Conservation (phyloP, 768 basidiomycete species). For the Mrakia frigida region DNA sequence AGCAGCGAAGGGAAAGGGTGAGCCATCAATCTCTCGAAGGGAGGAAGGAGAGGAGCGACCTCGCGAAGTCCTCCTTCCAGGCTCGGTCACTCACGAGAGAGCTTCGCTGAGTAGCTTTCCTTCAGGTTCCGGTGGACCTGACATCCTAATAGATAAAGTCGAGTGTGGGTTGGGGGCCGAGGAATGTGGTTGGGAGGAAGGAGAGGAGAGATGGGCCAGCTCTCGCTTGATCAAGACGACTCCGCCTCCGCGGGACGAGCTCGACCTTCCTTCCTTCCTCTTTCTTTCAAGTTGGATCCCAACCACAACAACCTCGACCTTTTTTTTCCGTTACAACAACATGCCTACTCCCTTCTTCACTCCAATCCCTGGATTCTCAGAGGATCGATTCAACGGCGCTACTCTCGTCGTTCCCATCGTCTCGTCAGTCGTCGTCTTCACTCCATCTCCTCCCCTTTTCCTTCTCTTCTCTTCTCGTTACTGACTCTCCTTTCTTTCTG, state of each 20-base stretch:
- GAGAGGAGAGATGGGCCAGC: background rate
- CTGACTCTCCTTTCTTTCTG: background rate
- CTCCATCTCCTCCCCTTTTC: too few relatives aligned
- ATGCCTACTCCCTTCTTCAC: constrained; percentile 27
- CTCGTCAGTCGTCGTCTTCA: constrained; percentile 28
- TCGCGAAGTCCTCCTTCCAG: background rate
- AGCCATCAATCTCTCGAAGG: too few relatives aligned
- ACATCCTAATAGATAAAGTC: background rate
- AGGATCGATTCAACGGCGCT: background rate
- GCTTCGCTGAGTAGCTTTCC: constrained; percentile 43
- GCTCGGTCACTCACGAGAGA: constrained; percentile 33
- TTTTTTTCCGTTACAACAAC: background rate
- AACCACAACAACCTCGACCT: background rate
- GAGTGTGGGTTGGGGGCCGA: background rate
- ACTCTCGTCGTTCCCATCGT: constrained; percentile 32
- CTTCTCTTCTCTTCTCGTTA: background rate
- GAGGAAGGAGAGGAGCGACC: background rate
- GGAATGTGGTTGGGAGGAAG: background rate
- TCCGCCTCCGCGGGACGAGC: background rate
- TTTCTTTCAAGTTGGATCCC: background rate
- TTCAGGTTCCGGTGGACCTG: constrained; percentile 33
- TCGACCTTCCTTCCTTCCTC: background rate
- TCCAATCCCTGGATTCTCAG: constrained; percentile 18
- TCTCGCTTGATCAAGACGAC: too few relatives aligned
- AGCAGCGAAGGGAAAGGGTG: background rate